Evolutionary conservation across 768 basidiomycete species (phyloP).

Genomic region (Kwoniella europaea): DNA sequence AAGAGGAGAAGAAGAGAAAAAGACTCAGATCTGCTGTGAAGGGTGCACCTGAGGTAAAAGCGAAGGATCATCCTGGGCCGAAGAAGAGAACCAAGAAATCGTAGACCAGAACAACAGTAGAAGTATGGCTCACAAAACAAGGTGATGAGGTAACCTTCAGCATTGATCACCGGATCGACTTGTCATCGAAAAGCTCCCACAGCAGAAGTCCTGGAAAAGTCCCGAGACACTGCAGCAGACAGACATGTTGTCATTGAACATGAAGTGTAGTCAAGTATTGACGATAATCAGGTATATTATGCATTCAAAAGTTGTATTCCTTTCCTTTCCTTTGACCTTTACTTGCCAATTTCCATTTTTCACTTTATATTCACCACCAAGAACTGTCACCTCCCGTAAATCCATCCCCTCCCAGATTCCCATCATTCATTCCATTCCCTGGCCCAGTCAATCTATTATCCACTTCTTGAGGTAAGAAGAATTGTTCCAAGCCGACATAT

Average conservation of each 20-base stretch:
- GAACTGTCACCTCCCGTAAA: constrained; percentile 3
- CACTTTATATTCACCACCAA: not conserved
- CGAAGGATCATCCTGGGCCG: too few relatives aligned
- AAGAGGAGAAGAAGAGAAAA: constrained; percentile 9
- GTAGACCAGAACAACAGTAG: not conserved
- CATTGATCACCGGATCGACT: not conserved
- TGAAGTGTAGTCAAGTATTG: too few relatives aligned
- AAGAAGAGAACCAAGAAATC: not conserved
- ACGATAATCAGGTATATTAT: too few relatives aligned
- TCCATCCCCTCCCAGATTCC: constrained; percentile 1
- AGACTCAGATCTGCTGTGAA: not conserved
- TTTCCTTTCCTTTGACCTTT: too few relatives aligned
- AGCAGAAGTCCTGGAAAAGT: not conserved
- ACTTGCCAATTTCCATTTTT: too few relatives aligned
- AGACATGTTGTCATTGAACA: too few relatives aligned
- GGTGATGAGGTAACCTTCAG: not conserved
- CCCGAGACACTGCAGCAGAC: too few relatives aligned
- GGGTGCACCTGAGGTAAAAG: not conserved
- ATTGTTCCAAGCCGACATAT: constrained; percentile 53
- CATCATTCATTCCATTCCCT: not conserved
- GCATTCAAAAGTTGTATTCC: too few relatives aligned
- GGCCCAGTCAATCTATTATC: constrained; percentile 44
- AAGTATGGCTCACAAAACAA: not conserved
- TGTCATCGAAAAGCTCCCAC: not conserved
- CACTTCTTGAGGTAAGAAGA: constrained; percentile 57